These are phyloP conservation scores for Malus hybrid DNA, from an alignment of 331 rosid genomes.

Conservation along the genomic window DNA sequence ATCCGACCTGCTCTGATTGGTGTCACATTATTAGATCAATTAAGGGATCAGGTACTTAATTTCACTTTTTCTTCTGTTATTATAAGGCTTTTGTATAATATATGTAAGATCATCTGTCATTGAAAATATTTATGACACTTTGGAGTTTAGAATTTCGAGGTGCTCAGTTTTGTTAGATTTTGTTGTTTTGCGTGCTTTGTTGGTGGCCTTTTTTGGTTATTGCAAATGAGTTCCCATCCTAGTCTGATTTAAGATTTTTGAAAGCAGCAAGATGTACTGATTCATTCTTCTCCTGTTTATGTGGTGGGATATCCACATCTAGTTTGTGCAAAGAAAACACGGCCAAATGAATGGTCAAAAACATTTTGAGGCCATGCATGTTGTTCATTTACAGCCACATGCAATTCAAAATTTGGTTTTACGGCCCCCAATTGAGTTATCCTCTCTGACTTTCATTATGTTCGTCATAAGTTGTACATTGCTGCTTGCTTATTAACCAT, in stretches of 20 bases:
- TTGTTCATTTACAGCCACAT: background rate
- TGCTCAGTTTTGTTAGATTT: too few species aligned
- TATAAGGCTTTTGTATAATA: background rate
- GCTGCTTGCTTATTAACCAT: too few species aligned
- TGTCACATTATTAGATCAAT: slow-evolving; percentile 82
- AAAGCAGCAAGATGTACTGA: background rate
- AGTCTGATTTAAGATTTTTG: background rate
- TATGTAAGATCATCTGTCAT: too few species aligned
- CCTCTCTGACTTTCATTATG: too few species aligned
- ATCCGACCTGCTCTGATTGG: slow-evolving; percentile 97
- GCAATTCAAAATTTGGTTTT: background rate
- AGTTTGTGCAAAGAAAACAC: background rate
- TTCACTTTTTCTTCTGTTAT: background rate
- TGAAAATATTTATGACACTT: background rate
- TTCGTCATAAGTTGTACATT: too few species aligned
- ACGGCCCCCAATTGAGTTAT: too few species aligned
- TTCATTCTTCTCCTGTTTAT: too few species aligned
- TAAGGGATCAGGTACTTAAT: slow-evolving; percentile 80
- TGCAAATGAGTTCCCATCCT: background rate
- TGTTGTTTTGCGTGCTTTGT: background rate
- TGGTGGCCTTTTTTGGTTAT: background rate
- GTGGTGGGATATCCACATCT: too few species aligned
- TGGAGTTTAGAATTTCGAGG: too few species aligned
- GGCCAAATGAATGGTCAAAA: background rate
- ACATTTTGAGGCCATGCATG: background rate